A percentile compares a stretch with the other conserved stretches of the same genome.
Evolutionary conservation across 805 yeast species (phyloP).

Genomic region (Saccharomyces kudriavzevii): DNA sequence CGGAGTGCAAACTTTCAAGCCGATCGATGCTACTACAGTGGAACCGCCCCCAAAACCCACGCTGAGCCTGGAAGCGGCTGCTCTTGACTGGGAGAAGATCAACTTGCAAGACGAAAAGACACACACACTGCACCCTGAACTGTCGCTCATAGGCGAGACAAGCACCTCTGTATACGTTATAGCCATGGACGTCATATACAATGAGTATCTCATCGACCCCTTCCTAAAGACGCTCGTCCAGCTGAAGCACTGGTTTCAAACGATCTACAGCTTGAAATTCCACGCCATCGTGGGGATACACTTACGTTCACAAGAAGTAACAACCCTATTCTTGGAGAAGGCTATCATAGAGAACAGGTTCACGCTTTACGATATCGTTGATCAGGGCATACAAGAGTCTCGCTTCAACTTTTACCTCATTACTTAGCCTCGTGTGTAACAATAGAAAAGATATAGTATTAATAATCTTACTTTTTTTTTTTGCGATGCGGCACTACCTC

Average conservation of each 20-base stretch:
- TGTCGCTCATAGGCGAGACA: neutral
- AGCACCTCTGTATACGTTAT: conserved; percentile 15
- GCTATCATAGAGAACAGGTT: conserved; percentile 18
- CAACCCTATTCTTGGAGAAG: conserved; percentile 21
- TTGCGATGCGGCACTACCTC: neutral
- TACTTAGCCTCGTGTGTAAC: neutral
- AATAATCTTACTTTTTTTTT: neutral
- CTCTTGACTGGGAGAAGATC: conserved; percentile 30
- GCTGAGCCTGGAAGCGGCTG: conserved; percentile 17
- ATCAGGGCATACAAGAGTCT: conserved; percentile 12
- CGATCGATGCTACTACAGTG: neutral
- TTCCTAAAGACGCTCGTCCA: conserved; percentile 21
- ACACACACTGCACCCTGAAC: conserved; percentile 3
- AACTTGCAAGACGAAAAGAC: conserved; percentile 1
- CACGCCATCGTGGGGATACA: conserved; percentile 27
- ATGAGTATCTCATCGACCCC: conserved; percentile 28
- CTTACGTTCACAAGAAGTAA: conserved; percentile 26
- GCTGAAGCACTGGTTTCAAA: conserved; percentile 7
- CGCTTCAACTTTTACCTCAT: conserved; percentile 21
- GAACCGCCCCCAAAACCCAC: neutral
- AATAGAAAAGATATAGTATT: neutral
- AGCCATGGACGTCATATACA: conserved; percentile 33
- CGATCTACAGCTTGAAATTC: neutral
- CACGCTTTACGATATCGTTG: conserved; percentile 14
- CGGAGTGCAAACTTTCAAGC: neutral